Evolutionary conservation across 352 stramenopile species (phyloP).

Genomic region (Globisporangium abappressorium): DNA sequence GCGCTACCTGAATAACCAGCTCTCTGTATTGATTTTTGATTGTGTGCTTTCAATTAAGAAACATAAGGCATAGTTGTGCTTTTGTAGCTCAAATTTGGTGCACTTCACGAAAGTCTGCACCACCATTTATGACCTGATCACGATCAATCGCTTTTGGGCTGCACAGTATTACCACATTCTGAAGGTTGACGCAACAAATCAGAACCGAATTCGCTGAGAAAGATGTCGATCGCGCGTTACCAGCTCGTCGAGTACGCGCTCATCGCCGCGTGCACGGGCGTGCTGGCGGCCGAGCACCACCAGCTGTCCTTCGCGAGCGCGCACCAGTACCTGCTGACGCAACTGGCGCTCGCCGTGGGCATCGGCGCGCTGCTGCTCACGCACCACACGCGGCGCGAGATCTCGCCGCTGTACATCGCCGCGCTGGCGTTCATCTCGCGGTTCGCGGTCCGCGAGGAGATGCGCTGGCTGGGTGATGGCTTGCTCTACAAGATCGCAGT

Average conservation of each 20-base stretch:
- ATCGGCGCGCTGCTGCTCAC: constrained; percentile 23
- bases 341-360: constrained; percentile 10
- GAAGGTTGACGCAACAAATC: neutral
- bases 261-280: constrained; percentile 10
- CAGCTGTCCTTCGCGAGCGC: constrained; percentile 10
- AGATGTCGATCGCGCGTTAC: constrained; percentile 15
- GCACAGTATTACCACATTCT: neutral
- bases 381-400: constrained; percentile 33
- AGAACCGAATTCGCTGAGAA: neutral
- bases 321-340: constrained; percentile 12
- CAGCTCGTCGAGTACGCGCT: constrained; percentile 25
- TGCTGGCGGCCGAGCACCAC: constrained; percentile 8
- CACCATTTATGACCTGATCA: neutral
- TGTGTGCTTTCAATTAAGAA: neutral
- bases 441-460: constrained; percentile 4
- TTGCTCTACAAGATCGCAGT: constrained; percentile 9
- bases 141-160: neutral
- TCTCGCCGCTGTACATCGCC: constrained; percentile 30
- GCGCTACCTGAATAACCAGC: no score
- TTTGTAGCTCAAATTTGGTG: neutral
- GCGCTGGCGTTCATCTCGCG: constrained; percentile 16
- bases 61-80: neutral
- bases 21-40: neutral
- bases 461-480: constrained; percentile 7
- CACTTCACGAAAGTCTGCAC: neutral